Base-by-base conservation (phyloP, 2,329 filamentous ascomycete species). In the Fonsecaea pedrosoi region DNA sequence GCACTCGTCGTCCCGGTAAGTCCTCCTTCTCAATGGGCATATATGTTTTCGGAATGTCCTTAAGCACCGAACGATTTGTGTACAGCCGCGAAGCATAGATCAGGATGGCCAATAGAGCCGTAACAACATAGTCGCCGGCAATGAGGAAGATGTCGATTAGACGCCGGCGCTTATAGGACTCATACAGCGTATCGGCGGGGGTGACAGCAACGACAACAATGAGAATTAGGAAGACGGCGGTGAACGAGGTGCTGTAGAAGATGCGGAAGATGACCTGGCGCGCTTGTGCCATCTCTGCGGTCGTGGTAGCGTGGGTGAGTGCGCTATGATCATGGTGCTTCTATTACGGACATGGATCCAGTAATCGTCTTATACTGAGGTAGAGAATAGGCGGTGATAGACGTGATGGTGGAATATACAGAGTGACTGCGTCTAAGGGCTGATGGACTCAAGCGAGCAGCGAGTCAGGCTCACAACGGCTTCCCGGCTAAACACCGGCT, bases 11-110 rank as follows among this genome's bases (percentile, higher is more conserved):
- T 54, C 86, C 87, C 10, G 70, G 71, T 54, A 97, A 86, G 76
- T 97, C 93, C 70, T 90, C 91, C 76, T 92, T 91, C 73, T 95
- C 92, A 69, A 97, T 84, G 0, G 94, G 94, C 15, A 97, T 86
- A 86, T 92, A 96, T 62, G 87, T 82, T 77, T 94, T 95, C 1
- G 95, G 95, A 66, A 99, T 97, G 3, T 87, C 89, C 18, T 89
- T 87, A 8, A 98, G 84, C 8, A 91, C 88, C 54, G 86, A 90
- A 69, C 92, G 88, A 74, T 92, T 96, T 61, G 94, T 92, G 79
- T 94, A 97, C 21, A 97, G 86, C n/a, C 95, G 86, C 61, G 89
- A 87, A 63, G 89, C 86, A 77, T 96, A 97, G 74, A 97, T 87
- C 73, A 96, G 87, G 54, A 87, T 78, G 53, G 92, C 86, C 61